Conservation (phyloP, 164 flowering plant species). For the Liquidambar formosana region DNA sequence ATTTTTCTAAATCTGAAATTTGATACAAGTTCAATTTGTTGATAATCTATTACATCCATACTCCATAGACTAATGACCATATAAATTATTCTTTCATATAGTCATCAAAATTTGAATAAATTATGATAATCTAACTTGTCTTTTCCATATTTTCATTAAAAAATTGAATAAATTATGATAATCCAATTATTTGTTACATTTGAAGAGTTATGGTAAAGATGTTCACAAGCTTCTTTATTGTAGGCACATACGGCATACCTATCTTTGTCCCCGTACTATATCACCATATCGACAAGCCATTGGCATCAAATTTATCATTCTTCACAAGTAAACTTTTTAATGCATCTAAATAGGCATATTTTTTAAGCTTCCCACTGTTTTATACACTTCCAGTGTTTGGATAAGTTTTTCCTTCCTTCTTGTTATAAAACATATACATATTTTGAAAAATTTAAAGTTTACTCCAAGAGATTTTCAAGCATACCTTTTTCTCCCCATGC, state of each 20-base stretch:
- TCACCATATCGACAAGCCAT: background rate
- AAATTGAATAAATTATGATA: too few relatives aligned
- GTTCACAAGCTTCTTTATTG: background rate
- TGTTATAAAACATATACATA: background rate
- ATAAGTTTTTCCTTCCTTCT: background rate
- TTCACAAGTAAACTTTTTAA: background rate
- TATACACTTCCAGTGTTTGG: background rate
- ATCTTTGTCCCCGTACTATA: background rate
- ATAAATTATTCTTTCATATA: too few relatives aligned
- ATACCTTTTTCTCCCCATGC: background rate
- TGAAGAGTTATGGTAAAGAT: too few relatives aligned
- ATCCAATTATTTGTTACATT: too few relatives aligned
- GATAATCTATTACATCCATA: too few relatives aligned
- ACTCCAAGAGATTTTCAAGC: background rate
- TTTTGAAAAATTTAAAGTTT: background rate
- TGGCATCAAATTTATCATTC: background rate
- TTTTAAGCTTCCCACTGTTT: background rate
- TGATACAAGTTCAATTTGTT: too few relatives aligned
- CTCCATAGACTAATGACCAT: too few relatives aligned
- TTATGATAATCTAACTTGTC: too few relatives aligned
- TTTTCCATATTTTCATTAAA: too few relatives aligned
- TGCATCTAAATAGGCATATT: background rate
- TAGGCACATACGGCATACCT: background rate
- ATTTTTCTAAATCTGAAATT: too few relatives aligned
- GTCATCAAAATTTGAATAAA: too few relatives aligned